Percentiles rank a stretch among this genome's conserved stretches.
Conservation (phyloP, 2,329 filamentous ascomycete genomes). For the Cladosporium sp. region DNA sequence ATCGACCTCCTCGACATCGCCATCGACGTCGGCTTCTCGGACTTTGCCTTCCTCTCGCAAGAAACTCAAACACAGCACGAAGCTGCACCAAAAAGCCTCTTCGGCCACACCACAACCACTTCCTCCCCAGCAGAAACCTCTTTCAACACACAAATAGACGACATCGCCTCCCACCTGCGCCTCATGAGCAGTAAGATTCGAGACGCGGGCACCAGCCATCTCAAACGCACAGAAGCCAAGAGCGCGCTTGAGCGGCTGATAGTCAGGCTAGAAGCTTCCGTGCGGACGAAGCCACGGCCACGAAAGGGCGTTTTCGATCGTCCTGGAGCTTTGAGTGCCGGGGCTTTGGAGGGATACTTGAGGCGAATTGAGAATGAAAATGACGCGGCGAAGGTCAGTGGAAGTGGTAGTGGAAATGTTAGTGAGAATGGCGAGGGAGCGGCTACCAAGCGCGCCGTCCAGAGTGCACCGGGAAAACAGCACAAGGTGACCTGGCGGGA, state of each 20-base stretch:
- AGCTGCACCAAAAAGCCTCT: conserved; percentile 10
- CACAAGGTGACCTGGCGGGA: conserved; percentile 17
- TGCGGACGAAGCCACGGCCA: conserved; percentile 60
- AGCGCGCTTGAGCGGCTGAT: conserved; percentile 72
- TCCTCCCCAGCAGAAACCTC: conserved; percentile 42
- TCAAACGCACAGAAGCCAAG: conserved; percentile 76
- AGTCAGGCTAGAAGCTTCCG: conserved; percentile 69
- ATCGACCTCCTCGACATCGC: conserved; percentile 72
- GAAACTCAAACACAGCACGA: conserved; percentile 6
- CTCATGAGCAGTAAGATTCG: conserved; percentile 63
- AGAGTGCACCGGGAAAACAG: conserved; percentile 11
- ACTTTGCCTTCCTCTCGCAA: conserved; percentile 30
- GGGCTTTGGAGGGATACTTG: conserved; percentile 31
- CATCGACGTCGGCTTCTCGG: conserved; percentile 64
- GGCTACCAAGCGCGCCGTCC: background rate
- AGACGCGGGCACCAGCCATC: conserved; percentile 71
- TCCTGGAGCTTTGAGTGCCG: background rate
- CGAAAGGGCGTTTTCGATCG: conserved; percentile 36
- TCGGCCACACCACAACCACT: conserved; percentile 28
- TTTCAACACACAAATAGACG: conserved; percentile 74
- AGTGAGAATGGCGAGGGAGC: too few relatives aligned
- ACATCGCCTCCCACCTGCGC: conserved; percentile 62
- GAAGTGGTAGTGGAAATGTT: too few relatives aligned
- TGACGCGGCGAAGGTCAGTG: background rate
- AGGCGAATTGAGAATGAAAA: conserved; percentile 2